Evolutionary conservation across 2,329 filamentous ascomycete species (phyloP).

Genomic region (Fusarium marasasianum): DNA sequence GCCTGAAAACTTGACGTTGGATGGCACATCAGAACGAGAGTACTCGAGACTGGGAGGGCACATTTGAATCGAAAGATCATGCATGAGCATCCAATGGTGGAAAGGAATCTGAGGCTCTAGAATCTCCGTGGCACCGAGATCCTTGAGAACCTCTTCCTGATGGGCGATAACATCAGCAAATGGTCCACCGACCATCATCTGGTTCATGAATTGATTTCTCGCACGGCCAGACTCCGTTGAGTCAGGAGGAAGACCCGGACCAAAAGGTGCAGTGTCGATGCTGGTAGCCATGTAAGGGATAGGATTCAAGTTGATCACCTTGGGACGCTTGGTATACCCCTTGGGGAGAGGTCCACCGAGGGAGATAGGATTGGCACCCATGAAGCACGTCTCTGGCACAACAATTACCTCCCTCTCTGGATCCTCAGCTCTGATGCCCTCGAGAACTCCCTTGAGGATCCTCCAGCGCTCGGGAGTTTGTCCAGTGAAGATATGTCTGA

Average conservation of each 20-base stretch:
- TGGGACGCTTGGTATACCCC: constrained; percentile 49
- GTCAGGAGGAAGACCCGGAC: constrained; percentile 51
- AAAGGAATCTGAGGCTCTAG: constrained; percentile 32
- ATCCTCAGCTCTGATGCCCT: constrained; percentile 45
- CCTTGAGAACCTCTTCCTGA: constrained; percentile 39
- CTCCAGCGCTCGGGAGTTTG: constrained; percentile 47
- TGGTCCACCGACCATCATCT: constrained; percentile 37
- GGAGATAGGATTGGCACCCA: constrained; percentile 50
- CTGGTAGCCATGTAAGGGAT: constrained; percentile 50
- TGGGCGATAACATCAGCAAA: constrained; percentile 36
- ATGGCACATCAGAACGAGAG: constrained; percentile 47
- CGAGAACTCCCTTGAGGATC: constrained; percentile 49
- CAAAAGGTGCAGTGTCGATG: constrained; percentile 52
- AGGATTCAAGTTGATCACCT: constrained; percentile 52
- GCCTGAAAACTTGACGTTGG: constrained; percentile 55
- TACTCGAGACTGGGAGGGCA: constrained; percentile 54
- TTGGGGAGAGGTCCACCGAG: constrained; percentile 50
- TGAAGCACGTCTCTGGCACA: constrained; percentile 53
- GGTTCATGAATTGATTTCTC: constrained; percentile 45
- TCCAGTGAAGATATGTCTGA: constrained; percentile 37
- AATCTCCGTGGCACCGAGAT: constrained; percentile 42
- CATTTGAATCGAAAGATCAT: constrained; percentile 50
- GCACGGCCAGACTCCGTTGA: constrained; percentile 48
- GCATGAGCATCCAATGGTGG: constrained; percentile 42
- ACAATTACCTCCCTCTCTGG: constrained; percentile 53